Conservation (phyloP, 495 filamentous ascomycete species). For the Tuber aestivum region DNA sequence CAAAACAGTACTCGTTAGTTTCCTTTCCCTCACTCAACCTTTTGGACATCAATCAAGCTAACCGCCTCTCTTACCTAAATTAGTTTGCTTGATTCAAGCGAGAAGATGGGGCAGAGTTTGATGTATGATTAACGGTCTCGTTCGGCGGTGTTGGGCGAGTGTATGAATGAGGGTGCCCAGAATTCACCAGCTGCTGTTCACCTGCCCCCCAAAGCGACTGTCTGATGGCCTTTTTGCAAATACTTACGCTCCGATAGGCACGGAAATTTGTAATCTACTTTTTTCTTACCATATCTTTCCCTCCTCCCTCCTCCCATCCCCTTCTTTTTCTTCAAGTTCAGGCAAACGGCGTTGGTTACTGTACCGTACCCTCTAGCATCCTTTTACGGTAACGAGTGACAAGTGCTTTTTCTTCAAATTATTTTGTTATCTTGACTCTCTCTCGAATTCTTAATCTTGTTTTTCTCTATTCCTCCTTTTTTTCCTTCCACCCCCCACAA, state of each 20-base stretch:
- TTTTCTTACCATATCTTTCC: conserved; percentile 5
- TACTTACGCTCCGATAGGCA: conserved; percentile 3
- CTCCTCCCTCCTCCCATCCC: conserved; percentile 3
- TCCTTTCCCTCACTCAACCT: conserved; percentile 3
- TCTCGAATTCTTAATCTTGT: background rate
- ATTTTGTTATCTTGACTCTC: background rate
- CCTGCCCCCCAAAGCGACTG: background rate
- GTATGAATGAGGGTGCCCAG: background rate
- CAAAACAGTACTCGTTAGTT: conserved; percentile 82
- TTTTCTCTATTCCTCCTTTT: conserved; percentile 9
- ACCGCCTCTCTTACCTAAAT: conserved; percentile 19
- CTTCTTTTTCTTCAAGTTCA: background rate
- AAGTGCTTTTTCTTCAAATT: background rate
- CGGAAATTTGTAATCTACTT: background rate
- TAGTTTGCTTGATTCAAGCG: conserved; percentile 53
- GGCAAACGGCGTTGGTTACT: conserved; percentile 10
- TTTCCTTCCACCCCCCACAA: conserved; percentile 2
- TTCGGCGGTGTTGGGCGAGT: conserved; percentile 13
- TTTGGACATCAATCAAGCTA: conserved; percentile 10
- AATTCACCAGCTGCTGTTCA: background rate
- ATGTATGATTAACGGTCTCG: conserved; percentile 47
- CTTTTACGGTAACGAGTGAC: conserved; percentile 3
- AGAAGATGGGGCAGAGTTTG: conserved; percentile 49
- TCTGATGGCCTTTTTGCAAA: background rate
- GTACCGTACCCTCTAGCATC: background rate